A percentile compares a stretch with the other conserved stretches of the same genome.
These are phyloP conservation scores for Candida glaebosa DNA, from an alignment of 805 yeast species.

Conservation along the genomic window DNA sequence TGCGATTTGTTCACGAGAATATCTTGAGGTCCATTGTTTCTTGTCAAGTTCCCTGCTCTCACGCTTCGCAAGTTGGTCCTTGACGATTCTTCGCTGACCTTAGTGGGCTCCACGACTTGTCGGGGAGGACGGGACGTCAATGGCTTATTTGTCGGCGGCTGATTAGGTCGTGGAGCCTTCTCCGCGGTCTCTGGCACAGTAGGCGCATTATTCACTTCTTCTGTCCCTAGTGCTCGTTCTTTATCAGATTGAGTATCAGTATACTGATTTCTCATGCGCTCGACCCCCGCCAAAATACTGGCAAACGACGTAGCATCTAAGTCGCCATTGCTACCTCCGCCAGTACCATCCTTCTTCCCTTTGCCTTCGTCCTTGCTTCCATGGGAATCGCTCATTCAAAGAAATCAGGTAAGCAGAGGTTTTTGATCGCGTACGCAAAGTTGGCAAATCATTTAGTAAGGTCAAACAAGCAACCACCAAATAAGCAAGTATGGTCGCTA, in stretches of 20 bases:
- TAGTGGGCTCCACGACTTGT: not conserved
- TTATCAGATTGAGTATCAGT: slow-evolving; percentile 12
- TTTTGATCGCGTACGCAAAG: not conserved
- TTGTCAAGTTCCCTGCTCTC: not conserved
- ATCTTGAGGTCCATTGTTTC: slow-evolving; percentile 10
- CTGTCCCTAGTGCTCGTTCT: not conserved
- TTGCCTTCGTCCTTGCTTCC: not conserved
- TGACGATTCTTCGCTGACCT: not conserved
- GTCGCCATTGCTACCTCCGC: not conserved
- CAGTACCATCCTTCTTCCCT: not conserved
- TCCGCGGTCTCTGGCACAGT: not conserved
- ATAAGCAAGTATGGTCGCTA: no score
- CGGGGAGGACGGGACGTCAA: not conserved
- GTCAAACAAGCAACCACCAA: no score
- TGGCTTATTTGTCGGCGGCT: not conserved
- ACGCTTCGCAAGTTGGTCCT: not conserved
- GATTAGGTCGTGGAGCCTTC: not conserved
- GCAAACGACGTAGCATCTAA: slow-evolving; percentile 46
- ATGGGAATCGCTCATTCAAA: not conserved
- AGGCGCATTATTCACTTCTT: not conserved
- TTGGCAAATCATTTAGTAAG: no score
- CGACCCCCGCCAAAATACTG: slow-evolving; percentile 68
- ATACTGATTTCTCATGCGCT: slow-evolving; percentile 50
- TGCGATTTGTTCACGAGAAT: slow-evolving; percentile 63
- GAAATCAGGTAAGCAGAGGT: not conserved